phyloP scores from a whole-genome alignment of 2,329 filamentous ascomycete species.

The Diaporthe sp. region DNA sequence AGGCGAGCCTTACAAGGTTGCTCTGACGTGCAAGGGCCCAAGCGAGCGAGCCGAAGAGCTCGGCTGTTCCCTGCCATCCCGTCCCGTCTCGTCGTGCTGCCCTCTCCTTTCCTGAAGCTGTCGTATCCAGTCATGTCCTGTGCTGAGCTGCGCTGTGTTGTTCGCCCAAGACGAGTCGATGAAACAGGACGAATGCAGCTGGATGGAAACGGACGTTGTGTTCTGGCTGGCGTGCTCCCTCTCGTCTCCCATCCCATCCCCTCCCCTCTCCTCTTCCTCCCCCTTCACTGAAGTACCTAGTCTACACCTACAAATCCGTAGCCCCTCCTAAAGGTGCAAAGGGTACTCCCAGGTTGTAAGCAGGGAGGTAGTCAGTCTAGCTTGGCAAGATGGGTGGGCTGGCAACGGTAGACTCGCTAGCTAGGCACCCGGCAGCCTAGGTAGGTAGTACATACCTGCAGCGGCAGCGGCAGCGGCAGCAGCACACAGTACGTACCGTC shows the following conservation, averaged over 20 bases:
- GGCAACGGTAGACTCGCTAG: neutral
- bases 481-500: slow-evolving; percentile 5
- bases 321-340: neutral
- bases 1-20: slow-evolving; percentile 13
- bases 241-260: too few relatives aligned
- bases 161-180: slow-evolving; percentile 15
- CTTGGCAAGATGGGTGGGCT: neutral
- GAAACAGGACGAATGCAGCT: slow-evolving; percentile 24
- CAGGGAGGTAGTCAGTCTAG: neutral
- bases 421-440: neutral
- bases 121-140: slow-evolving; percentile 3
- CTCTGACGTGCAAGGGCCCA: slow-evolving; percentile 19
- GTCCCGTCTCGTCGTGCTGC: neutral
- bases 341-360: too few relatives aligned
- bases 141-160: slow-evolving; percentile 2
- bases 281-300: too few relatives aligned
- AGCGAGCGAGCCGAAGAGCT: slow-evolving; percentile 14
- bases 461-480: neutral
- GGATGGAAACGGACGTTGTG: slow-evolving; percentile 8
- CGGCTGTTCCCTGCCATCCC: slow-evolving; percentile 15
- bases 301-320: too few relatives aligned
- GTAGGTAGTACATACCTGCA: neutral
- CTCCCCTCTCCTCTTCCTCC: neutral
- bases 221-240: neutral
- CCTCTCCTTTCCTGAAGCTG: slow-evolving; percentile 15